phyloP scores from a whole-genome alignment of 495 filamentous ascomycete genomes.

The Penicillium lividum region DNA sequence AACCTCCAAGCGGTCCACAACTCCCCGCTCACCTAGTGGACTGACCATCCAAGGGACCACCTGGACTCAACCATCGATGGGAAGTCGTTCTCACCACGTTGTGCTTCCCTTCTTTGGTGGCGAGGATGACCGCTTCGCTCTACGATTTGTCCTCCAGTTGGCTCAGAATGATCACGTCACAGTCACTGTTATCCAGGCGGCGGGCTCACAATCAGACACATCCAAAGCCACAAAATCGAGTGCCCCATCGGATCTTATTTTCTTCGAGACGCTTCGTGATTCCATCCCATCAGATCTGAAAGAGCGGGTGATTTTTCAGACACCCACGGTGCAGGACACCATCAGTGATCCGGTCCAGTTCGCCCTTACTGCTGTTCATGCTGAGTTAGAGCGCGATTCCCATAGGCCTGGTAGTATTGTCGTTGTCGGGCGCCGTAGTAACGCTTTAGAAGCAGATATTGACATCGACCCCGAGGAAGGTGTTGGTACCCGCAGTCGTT shows the following conservation, averaged over 20 bases:
- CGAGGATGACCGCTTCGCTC: constrained; percentile 76
- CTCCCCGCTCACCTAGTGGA: constrained; percentile 52
- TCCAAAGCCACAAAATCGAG: constrained; percentile 4
- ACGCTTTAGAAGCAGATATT: constrained; percentile 18
- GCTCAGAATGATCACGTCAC: constrained; percentile 71
- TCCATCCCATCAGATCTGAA: constrained; percentile 60
- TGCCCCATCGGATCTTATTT: constrained; percentile 49
- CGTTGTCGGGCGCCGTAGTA: constrained; percentile 64
- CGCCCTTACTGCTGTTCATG: constrained; percentile 47
- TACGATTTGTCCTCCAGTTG: constrained; percentile 79
- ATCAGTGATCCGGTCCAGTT: constrained; percentile 29
- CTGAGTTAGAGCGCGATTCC: constrained; percentile 60
- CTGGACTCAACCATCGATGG: constrained; percentile 38
- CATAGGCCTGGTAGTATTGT: constrained; percentile 79
- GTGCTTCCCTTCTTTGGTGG: constrained; percentile 89
- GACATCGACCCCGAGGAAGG: constrained; percentile 19
- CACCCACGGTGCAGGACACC: constrained; percentile 17
- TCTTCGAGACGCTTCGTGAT: constrained; percentile 64
- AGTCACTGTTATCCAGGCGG: constrained; percentile 36
- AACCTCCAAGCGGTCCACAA: constrained; percentile 27
- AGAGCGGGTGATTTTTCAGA: constrained; percentile 61
- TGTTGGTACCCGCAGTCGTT: constrained; percentile 51
- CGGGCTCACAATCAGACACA: constrained; percentile 3
- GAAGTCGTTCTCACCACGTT: constrained; percentile 76
- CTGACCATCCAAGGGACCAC: constrained; percentile 59